A percentile compares a stretch with the other conserved stretches of the same genome.
Conservation (phyloP, 257 asterid genomes). For the Fraxinus pennsylvanica region DNA sequence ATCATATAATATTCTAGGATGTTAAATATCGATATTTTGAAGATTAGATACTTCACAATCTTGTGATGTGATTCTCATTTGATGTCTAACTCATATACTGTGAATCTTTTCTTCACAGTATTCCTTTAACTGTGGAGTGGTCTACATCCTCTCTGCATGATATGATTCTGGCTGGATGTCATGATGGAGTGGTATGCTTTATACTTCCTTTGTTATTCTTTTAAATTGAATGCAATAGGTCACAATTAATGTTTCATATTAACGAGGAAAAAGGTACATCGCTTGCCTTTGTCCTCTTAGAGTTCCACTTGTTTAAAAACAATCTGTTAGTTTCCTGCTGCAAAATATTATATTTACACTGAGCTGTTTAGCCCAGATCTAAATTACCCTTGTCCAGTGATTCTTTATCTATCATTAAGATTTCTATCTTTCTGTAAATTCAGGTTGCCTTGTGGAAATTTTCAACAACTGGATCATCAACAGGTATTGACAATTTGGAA, state of each 20-base stretch:
- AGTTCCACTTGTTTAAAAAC: not conserved
- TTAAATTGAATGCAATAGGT: not conserved
- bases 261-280: slow-evolving; percentile 2
- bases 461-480: slow-evolving; percentile 50
- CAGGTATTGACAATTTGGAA: slow-evolving; percentile 52
- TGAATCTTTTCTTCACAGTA: slow-evolving; percentile 45
- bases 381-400: not conserved
- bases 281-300: slow-evolving; percentile 15
- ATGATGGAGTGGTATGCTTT: slow-evolving; percentile 86
- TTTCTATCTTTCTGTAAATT: slow-evolving; percentile 24
- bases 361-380: slow-evolving; percentile 8
- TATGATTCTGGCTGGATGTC: slow-evolving; percentile 90
- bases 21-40: not conserved
- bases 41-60: not conserved
- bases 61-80: slow-evolving; percentile 2
- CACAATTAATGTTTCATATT: not conserved
- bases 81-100: slow-evolving; percentile 24
- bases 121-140: slow-evolving; percentile 84
- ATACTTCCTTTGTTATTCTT: slow-evolving; percentile 20
- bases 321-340: slow-evolving; percentile 16
- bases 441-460: slow-evolving; percentile 97
- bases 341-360: not conserved
- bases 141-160: slow-evolving; percentile 72
- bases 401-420: slow-evolving; percentile 17
- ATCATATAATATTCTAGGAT: not conserved